phyloP scores from a whole-genome alignment of 140 eudicot species.

The Anethum foeniculum region DNA sequence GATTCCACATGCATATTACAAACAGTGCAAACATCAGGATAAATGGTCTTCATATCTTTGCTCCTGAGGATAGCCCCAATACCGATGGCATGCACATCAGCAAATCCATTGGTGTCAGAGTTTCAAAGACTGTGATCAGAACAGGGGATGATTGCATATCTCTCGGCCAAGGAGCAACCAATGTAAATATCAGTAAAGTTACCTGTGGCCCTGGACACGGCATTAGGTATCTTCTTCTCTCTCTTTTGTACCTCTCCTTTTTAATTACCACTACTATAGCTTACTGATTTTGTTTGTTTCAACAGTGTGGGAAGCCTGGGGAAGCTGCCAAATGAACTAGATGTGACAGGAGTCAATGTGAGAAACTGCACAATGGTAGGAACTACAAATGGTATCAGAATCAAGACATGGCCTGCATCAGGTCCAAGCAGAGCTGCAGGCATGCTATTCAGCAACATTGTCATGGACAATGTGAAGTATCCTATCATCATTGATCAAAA shows the following conservation, averaged over 20 bases:
- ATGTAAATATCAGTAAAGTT: slow-evolving; percentile 31
- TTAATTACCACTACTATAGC: neutral
- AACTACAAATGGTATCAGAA: slow-evolving; percentile 46
- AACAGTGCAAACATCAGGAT: slow-evolving; percentile 13
- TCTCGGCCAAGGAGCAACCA: slow-evolving; percentile 45
- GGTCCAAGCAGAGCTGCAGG: slow-evolving; percentile 43
- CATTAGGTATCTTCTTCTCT: slow-evolving; percentile 29
- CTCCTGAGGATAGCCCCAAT: slow-evolving; percentile 45
- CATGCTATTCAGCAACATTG: slow-evolving; percentile 31
- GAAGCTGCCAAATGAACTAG: slow-evolving; percentile 33
- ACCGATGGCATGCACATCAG: slow-evolving; percentile 59
- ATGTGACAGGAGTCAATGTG: slow-evolving; percentile 35
- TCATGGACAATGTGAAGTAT: slow-evolving; percentile 34
- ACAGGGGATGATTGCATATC: slow-evolving; percentile 61
- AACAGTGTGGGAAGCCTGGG: slow-evolving; percentile 56
- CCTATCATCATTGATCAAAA: slow-evolving; percentile 48
- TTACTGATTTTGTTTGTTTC: neutral
- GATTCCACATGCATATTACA: slow-evolving; percentile 48
- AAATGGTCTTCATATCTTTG: slow-evolving; percentile 24
- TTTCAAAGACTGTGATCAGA: slow-evolving; percentile 20
- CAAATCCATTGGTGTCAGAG: slow-evolving; percentile 21
- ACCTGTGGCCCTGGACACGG: slow-evolving; percentile 66
- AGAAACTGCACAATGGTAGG: slow-evolving; percentile 42
- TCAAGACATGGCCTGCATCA: slow-evolving; percentile 42
- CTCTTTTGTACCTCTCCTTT: neutral